Evolutionary conservation across 208 protist genomes (phyloP).

Genomic region (Acanthamoeba lenticulata): DNA sequence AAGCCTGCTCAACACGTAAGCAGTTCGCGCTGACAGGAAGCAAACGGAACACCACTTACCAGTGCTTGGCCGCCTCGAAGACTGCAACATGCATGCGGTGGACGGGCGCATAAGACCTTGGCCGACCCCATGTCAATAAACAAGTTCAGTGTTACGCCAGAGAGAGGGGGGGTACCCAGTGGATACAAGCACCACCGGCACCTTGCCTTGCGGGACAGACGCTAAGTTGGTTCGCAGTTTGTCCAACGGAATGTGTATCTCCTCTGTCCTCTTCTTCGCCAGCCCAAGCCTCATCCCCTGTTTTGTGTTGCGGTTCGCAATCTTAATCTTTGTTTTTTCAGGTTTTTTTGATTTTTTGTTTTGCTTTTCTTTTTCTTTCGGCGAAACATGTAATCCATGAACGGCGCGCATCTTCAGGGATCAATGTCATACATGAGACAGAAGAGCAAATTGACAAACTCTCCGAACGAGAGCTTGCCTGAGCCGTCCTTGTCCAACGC

Average conservation of each 20-base stretch:
- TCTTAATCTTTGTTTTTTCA: too few species aligned
- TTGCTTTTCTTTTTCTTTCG: too few species aligned
- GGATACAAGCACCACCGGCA: conserved; percentile 12
- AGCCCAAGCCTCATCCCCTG: not conserved
- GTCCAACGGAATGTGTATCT: not conserved
- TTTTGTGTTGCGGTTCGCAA: not conserved
- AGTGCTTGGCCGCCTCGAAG: conserved; percentile 16
- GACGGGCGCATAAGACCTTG: not conserved
- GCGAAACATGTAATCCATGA: too few species aligned
- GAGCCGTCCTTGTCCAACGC: not conserved
- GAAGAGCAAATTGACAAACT: not conserved
- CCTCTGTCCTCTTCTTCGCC: not conserved
- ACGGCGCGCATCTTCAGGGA: too few species aligned
- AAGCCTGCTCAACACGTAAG: not conserved
- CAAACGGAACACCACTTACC: not conserved
- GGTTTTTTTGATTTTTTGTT: too few species aligned
- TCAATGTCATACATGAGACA: not conserved
- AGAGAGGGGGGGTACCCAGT: too few species aligned
- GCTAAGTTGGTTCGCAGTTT: not conserved
- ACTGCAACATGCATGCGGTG: conserved; percentile 20
- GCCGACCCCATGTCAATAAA: not conserved
- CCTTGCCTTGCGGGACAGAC: not conserved
- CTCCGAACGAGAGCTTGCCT: not conserved
- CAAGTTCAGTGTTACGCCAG: too few species aligned
- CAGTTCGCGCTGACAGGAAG: not conserved